Evolutionary conservation across 495 filamentous ascomycete species (phyloP).

Genomic region (Penicillium alfredii): DNA sequence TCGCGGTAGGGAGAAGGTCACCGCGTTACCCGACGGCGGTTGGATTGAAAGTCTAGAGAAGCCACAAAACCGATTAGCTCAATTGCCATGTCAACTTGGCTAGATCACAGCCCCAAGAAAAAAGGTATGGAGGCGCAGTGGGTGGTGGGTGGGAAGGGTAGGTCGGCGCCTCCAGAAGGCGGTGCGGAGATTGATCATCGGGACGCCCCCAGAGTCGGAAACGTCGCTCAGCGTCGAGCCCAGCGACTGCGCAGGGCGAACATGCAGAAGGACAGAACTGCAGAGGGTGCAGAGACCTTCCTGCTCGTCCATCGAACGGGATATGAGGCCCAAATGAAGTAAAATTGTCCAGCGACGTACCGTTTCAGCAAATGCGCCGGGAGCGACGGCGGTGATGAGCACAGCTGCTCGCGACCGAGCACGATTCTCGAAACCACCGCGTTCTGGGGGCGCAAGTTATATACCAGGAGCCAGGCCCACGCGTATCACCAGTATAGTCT

Average conservation of each 20-base stretch:
- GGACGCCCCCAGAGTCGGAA: conserved; percentile 31
- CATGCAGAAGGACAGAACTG: conserved; percentile 3
- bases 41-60: conserved; percentile 12
- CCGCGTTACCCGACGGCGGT: conserved; percentile 9
- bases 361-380: conserved; percentile 42
- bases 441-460: conserved; percentile 9
- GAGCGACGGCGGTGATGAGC: conserved; percentile 28
- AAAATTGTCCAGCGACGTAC: conserved; percentile 33
- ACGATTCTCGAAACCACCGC: conserved; percentile 29
- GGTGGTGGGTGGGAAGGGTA: conserved; percentile 20
- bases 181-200: conserved; percentile 47
- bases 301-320: background rate
- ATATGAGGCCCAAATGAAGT: conserved; percentile 7
- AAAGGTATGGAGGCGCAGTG: conserved; percentile 11
- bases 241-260: conserved; percentile 21
- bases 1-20: conserved; percentile 21
- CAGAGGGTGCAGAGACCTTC: background rate
- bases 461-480: conserved; percentile 7
- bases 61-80: conserved; percentile 18
- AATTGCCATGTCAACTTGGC: conserved; percentile 21
- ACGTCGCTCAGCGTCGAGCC: conserved; percentile 16
- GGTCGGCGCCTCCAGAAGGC: conserved; percentile 35
- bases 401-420: conserved; percentile 38
- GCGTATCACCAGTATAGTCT: conserved; percentile 15
- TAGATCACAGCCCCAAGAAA: background rate